Evolutionary conservation across 345 rosid genomes (phyloP).

Genomic region (Limnanthes douglasii): DNA sequence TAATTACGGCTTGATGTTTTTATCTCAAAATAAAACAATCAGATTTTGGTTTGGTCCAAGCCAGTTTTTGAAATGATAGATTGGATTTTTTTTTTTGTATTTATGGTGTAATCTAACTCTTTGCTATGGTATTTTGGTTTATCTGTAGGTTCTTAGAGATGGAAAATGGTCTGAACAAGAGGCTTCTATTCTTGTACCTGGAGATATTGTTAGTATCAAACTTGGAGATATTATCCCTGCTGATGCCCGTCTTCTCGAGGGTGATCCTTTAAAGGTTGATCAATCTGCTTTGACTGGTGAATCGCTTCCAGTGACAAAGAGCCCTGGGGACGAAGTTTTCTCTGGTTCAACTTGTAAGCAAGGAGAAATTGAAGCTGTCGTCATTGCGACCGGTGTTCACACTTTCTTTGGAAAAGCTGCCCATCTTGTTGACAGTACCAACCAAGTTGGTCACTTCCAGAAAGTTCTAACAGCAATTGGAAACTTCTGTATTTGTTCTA

Average conservation of each 20-base stretch:
- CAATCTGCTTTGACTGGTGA: conserved; percentile 86
- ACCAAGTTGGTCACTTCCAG: conserved; percentile 28
- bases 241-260: conserved; percentile 83
- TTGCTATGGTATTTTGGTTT: too few species aligned
- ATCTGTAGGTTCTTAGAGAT: conserved; percentile 23
- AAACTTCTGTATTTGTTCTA: conserved; percentile 35
- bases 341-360: conserved; percentile 27
- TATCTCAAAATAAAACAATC: too few species aligned
- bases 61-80: too few species aligned
- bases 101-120: conserved; percentile 6
- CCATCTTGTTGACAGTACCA: conserved; percentile 27
- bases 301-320: conserved; percentile 48
- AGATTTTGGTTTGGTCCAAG: too few species aligned
- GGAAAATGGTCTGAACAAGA: conserved; percentile 29
- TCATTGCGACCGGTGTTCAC: conserved; percentile 23
- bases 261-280: conserved; percentile 80
- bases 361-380: conserved; percentile 26
- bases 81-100: conserved; percentile 5
- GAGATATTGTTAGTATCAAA: conserved; percentile 37
- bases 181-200: conserved; percentile 24
- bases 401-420: conserved; percentile 28
- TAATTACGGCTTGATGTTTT: too few species aligned
- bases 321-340: conserved; percentile 23
- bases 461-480: conserved; percentile 36
- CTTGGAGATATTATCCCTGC: conserved; percentile 86